phyloP scores from a whole-genome alignment of 495 filamentous ascomycete genomes.

The Penicillium turbatum region DNA sequence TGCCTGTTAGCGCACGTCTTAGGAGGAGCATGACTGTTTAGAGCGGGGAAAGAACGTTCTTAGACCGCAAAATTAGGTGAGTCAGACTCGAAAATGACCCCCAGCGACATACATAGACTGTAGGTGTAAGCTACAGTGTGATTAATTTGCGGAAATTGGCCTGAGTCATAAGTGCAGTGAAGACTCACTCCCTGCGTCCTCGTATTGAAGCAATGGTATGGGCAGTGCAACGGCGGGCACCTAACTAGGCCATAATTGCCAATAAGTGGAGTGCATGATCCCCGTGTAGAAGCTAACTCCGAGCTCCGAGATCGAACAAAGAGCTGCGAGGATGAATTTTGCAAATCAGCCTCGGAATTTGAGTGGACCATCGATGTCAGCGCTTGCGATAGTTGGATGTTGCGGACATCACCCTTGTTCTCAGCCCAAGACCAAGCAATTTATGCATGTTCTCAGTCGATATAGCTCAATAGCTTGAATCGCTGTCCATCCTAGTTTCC shows the following conservation, averaged over 20 bases:
- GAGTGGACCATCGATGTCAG: no score
- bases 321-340: no score
- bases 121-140: no score
- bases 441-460: no score
- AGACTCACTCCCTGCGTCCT: neutral
- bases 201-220: neutral
- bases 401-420: no score
- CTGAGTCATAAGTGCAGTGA: neutral
- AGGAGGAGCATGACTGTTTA: neutral
- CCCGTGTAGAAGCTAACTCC: neutral
- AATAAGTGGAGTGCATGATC: neutral
- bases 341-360: no score
- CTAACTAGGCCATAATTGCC: neutral
- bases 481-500: neutral
- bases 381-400: no score
- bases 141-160: neutral
- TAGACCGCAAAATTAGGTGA: neutral
- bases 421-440: no score
- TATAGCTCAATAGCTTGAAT: neutral
- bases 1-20: neutral
- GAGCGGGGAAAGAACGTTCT: conserved; percentile 4
- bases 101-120: neutral
- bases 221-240: neutral
- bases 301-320: neutral
- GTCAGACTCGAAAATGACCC: neutral